Percentiles rank a stretch among this genome's conserved stretches.
Conservation (phyloP, 2,329 filamentous ascomycete genomes). For the Fusarium penzigii region DNA sequence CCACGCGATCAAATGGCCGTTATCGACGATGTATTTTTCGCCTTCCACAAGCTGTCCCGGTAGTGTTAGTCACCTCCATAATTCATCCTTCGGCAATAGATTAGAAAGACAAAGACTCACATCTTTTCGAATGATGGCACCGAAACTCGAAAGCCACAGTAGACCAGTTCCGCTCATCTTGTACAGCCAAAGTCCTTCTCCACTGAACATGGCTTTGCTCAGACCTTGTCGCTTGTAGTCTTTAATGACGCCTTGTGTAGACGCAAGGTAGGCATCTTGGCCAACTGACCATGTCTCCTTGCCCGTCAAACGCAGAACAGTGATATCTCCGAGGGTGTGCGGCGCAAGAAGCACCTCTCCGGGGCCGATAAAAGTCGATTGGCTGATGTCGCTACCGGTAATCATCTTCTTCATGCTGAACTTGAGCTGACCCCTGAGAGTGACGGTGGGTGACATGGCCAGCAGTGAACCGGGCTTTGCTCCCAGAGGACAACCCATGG, state of each 20-base stretch:
- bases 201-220: slow-evolving; percentile 89
- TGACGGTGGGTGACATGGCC: slow-evolving; percentile 88
- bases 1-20: slow-evolving; percentile 94
- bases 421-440: slow-evolving; percentile 77
- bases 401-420: slow-evolving; percentile 93
- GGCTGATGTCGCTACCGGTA: slow-evolving; percentile 74
- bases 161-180: slow-evolving; percentile 80
- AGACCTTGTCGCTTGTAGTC: slow-evolving; percentile 86
- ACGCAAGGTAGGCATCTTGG: slow-evolving; percentile 82
- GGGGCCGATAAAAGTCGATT: slow-evolving; percentile 82
- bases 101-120: slow-evolving; percentile 51
- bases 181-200: slow-evolving; percentile 89
- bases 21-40: slow-evolving; percentile 90
- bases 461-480: slow-evolving; percentile 90
- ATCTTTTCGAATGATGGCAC: slow-evolving; percentile 92
- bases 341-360: slow-evolving; percentile 89
- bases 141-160: slow-evolving; percentile 89
- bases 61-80: slow-evolving; percentile 9
- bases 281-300: slow-evolving; percentile 81
- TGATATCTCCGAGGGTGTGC: slow-evolving; percentile 78
- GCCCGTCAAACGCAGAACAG: slow-evolving; percentile 72
- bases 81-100: rapidly evolving
- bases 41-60: slow-evolving; percentile 55
- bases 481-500: slow-evolving; percentile 80
- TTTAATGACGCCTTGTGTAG: slow-evolving; percentile 83